Evolutionary conservation across 164 flowering plant species (phyloP), one percentile per base, ranked within the genome.

Genomic region (Stephania japonica): DNA sequence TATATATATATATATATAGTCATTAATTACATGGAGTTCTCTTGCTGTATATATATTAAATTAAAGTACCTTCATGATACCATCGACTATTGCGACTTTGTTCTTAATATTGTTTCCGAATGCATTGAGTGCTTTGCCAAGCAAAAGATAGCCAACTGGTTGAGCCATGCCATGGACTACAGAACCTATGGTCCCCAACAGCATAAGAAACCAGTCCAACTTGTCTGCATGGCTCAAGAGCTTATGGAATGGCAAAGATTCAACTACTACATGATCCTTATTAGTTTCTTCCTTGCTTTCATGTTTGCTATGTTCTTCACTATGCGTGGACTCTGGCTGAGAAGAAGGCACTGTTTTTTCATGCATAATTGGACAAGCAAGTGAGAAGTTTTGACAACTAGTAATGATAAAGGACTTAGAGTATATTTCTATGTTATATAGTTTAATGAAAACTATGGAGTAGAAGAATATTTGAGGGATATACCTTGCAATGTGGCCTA

Each of bases 121-220:
- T 0, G 89, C 91, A 77, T 88, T 67, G 7, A 90, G 85, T 5
- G 95, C 95, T 70, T 85, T 90, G 7, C 95, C 92, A 12, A 90
- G 86, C 80, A 90, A 76, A 42, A 85, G 63, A 70, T 90, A 90
- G 1, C 92, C 92, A 19, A 86, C 26, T 1, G 92, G 95, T 68
- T 83, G 89, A 25, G 92, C 90, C 83, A 85, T 79, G 69, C 91
- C 92, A 76, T 90, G 92, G 19, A 88, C 79, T 7, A 86, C 47
- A 26, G 89, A 79, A 3, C 95, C 95, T 72, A 90, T 70, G 16
- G 89, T 85, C 14, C 92, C 91, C n/a, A 90, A 49, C 0, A 67
- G 85, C 87, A 90, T 90, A n/a, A 89, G 79, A 25, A 65, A 42
- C 91, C 91, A 89, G 69, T 90, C 96, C 63, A 82, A 0, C 32